Percentiles rank a stretch among this genome's conserved stretches.
phyloP scores from a whole-genome alignment of 2,329 filamentous ascomycete species.

The Shiraia sp. region DNA sequence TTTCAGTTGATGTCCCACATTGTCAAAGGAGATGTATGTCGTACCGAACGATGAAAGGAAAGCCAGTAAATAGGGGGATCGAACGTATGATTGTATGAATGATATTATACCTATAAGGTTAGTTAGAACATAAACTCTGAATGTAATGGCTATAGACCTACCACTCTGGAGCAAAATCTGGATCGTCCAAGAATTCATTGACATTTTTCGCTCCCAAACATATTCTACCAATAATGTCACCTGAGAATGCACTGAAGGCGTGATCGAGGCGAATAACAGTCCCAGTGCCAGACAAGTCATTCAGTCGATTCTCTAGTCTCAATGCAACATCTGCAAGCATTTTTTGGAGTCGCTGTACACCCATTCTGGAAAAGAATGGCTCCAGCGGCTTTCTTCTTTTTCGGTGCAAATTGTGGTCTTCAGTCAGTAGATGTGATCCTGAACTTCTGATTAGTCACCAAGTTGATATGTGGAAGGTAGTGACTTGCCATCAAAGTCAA shows the following conservation, averaged over 20 bases:
- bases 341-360: conserved; percentile 20
- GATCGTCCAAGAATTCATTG: conserved; percentile 13
- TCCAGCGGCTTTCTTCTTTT: conserved; percentile 26
- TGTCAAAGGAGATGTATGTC: not conserved
- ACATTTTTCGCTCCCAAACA: conserved; percentile 13
- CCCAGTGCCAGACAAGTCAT: conserved; percentile 4
- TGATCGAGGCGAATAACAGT: conserved; percentile 21
- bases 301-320: conserved; percentile 14
- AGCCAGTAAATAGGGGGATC: conserved; percentile 11
- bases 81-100: conserved; percentile 7
- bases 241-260: conserved; percentile 24
- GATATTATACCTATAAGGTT: not conserved
- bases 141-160: not conserved
- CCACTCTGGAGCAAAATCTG: conserved; percentile 13
- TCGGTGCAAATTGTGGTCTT: conserved; percentile 31
- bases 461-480: too few relatives aligned
- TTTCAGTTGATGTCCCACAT: not conserved
- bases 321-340: conserved; percentile 16
- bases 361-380: conserved; percentile 32
- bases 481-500: conserved; percentile 26
- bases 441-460: too few relatives aligned
- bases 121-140: not conserved
- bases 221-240: conserved; percentile 29
- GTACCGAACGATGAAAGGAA: conserved; percentile 13
- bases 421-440: conserved; percentile 10